phyloP scores from a whole-genome alignment of 2,329 filamentous ascomycete species.

The Cercospora zeina region DNA sequence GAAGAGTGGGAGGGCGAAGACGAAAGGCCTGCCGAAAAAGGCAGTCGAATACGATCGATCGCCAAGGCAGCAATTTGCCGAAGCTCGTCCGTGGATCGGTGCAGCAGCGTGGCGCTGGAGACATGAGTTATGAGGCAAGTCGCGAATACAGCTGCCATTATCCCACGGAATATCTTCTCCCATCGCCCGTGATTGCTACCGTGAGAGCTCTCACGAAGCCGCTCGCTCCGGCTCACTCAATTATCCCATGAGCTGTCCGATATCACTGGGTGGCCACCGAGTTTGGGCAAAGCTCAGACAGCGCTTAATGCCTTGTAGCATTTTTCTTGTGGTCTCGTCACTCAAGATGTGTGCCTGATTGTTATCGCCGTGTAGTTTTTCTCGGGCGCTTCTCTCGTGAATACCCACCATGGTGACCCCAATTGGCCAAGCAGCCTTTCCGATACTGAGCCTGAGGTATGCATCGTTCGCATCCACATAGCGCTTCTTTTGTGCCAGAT shows the following conservation, averaged over 20 bases:
- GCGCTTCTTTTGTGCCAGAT: constrained; percentile 81
- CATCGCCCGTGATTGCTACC: not conserved
- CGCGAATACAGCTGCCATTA: not conserved
- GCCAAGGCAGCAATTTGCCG: not conserved
- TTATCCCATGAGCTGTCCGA: constrained; percentile 90
- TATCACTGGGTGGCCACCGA: constrained; percentile 89
- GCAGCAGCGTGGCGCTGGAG: not conserved
- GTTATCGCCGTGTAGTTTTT: constrained; percentile 74
- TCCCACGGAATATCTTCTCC: not conserved
- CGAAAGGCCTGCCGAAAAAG: constrained; percentile 1
- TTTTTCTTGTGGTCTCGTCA: constrained; percentile 93
- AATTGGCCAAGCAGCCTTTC: constrained; percentile 80
- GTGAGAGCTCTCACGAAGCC: not conserved
- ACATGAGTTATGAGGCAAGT: not conserved
- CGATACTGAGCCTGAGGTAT: constrained; percentile 85
- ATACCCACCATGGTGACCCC: constrained; percentile 99
- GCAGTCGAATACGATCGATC: constrained; percentile 13
- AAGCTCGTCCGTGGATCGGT: not conserved
- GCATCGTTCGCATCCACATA: constrained; percentile 98
- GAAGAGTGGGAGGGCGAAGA: not conserved
- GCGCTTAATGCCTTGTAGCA: constrained; percentile 94
- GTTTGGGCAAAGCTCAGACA: constrained; percentile 96
- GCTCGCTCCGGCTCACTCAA: not conserved
- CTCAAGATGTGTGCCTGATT: constrained; percentile 92
- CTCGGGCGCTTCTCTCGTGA: constrained; percentile 90